phyloP scores from a whole-genome alignment of 169 alveolate genomes.

The Cryptosporidium muris region DNA sequence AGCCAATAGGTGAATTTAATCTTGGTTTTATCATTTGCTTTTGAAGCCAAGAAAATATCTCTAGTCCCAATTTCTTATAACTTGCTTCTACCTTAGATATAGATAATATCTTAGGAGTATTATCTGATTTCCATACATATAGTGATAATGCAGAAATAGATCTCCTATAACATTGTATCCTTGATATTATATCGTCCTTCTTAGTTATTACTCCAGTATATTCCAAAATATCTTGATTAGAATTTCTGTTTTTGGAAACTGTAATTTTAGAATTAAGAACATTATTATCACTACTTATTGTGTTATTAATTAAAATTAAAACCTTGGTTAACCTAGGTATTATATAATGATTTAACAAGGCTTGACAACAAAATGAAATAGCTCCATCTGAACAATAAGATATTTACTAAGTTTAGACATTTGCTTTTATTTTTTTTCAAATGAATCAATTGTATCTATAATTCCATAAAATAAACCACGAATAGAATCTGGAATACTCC shows the following conservation, averaged over 20 bases:
- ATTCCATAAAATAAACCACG: constrained; percentile 61
- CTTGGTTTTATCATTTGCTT: constrained; percentile 41
- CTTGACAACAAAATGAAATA: constrained; percentile 61
- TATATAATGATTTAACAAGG: constrained; percentile 41
- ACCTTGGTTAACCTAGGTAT: constrained; percentile 52
- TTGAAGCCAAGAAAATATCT: constrained; percentile 46
- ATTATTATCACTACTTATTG: constrained; percentile 1
- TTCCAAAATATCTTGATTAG: not conserved
- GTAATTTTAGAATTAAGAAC: not conserved
- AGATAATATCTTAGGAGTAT: constrained; percentile 9
- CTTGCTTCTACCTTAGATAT: constrained; percentile 2
- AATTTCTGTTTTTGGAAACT: not conserved
- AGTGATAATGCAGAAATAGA: constrained; percentile 38
- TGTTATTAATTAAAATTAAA: constrained; percentile 14
- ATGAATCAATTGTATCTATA: constrained; percentile 57
- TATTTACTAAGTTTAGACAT: constrained; percentile 9
- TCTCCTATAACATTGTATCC: constrained; percentile 66
- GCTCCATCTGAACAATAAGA: constrained; percentile 50
- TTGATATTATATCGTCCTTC: constrained; percentile 38
- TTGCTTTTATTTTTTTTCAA: constrained; percentile 12
- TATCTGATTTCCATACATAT: constrained; percentile 45
- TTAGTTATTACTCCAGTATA: not conserved
- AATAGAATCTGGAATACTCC: constrained; percentile 46
- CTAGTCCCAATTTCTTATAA: constrained; percentile 38
- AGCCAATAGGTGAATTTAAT: constrained; percentile 38